phyloP scores from a whole-genome alignment of 768 basidiomycete genomes.

The Pleurotus sapidus region DNA sequence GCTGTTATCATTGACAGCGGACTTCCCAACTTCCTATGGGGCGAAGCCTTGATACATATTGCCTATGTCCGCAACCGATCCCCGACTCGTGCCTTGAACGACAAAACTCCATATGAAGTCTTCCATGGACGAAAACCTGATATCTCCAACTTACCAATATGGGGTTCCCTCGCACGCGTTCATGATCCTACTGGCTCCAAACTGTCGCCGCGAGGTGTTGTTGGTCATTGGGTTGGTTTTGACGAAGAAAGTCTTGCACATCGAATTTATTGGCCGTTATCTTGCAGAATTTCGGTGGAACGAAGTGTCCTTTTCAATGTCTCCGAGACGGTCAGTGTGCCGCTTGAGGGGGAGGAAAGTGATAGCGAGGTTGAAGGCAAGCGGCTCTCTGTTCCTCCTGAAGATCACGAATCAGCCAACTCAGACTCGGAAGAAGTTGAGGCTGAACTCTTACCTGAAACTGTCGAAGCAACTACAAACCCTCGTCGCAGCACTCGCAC shows the following conservation, averaged over 20 bases:
- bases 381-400: neutral
- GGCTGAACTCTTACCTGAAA: neutral
- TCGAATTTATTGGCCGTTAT: constrained; percentile 30
- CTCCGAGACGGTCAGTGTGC: constrained; percentile 3
- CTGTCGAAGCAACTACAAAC: neutral
- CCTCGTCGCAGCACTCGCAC: constrained; percentile 4
- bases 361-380: neutral
- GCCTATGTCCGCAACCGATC: constrained; percentile 32
- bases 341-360: constrained; percentile 18
- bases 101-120: constrained; percentile 21
- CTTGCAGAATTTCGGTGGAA: constrained; percentile 19
- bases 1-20: constrained; percentile 23
- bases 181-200: constrained; percentile 19
- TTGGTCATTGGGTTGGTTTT: constrained; percentile 32
- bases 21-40: constrained; percentile 32
- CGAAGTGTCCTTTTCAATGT: constrained; percentile 18
- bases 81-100: constrained; percentile 19
- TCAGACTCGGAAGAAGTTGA: neutral
- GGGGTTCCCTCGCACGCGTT: constrained; percentile 26
- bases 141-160: constrained; percentile 21
- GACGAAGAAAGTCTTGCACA: constrained; percentile 25
- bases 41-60: constrained; percentile 26
- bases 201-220: constrained; percentile 18
- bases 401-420: neutral
- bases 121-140: constrained; percentile 25